Evolutionary conservation across 768 basidiomycete species (phyloP), one percentile per base, ranked within the genome.

Genomic region (Naganishia antarctica): DNA sequence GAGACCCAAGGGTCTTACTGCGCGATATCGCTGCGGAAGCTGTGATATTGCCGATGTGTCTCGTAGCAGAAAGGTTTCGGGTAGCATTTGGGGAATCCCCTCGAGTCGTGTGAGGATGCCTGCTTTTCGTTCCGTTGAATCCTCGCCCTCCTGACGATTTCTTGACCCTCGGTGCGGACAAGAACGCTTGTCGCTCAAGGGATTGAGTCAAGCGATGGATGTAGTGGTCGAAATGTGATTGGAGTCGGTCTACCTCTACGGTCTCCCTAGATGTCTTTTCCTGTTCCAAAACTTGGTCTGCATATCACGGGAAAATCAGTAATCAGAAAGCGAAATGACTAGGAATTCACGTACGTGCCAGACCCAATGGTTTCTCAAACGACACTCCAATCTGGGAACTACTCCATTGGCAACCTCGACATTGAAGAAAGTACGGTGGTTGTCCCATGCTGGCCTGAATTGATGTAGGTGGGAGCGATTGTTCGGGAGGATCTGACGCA

Each of bases 201-300:
- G 16, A 70, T 53, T 31, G 75, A 65, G 0, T 70, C 65, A 13
- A 65, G 49, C 25, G 73, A 79, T 91, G 86, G 78, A 99, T 80
- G 81, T 90, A 89, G 61, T 91, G 89, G 76, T 98, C 96, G 80
- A 97, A 92, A 78, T 98, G 93, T 71, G 96, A 91, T 79, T 94
- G 94, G 71, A 99, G 78, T 66, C 87, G 84, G 70, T 99, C 96
- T 73, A 96, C 92, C 78, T 96, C 93, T 67, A 91, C 79, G 12
- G 72, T 58, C 40, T 60, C 60, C 26, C 31, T 16, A n/a, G 29
- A 28, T 28, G 9, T 25, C n/a, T 50, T 65, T 34, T 65, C 64
- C 18, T 41, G 46, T 15, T 65, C 64, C 25, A 65, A 28, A 31
- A 65, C 47, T 32, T 65, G 58, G n/a, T 65, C 58, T 65, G 26